Percentiles rank a stretch among this genome's conserved stretches.
Evolutionary conservation across 805 yeast genomes (phyloP).

Genomic region (Spathaspora passalidarum): DNA sequence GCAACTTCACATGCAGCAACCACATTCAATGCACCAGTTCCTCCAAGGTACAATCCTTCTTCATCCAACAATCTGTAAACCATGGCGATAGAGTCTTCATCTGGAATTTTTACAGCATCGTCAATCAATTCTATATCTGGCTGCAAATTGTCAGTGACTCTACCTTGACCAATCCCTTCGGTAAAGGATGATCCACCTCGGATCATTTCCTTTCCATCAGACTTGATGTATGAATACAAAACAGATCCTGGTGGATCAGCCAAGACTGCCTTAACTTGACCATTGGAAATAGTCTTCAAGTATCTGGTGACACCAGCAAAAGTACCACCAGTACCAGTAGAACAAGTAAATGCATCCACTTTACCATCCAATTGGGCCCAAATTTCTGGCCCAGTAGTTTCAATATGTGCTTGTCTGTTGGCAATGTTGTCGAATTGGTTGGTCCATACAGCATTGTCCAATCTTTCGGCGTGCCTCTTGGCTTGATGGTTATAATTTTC

Average conservation of each 20-base stretch:
- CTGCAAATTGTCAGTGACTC: conserved; percentile 78
- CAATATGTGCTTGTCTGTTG: conserved; percentile 83
- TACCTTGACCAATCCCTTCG: conserved; percentile 95
- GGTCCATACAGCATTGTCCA: conserved; percentile 86
- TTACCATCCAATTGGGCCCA: conserved; percentile 80
- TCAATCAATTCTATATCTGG: conserved; percentile 73
- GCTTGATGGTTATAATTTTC: conserved; percentile 87
- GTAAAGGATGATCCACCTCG: conserved; percentile 85
- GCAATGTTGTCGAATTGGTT: conserved; percentile 89
- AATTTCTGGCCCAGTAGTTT: conserved; percentile 90
- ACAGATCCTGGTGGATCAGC: conserved; percentile 97
- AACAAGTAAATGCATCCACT: conserved; percentile 82
- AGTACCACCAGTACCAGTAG: conserved; percentile 93
- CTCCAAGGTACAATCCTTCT: conserved; percentile 89
- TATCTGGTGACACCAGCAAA: conserved; percentile 82
- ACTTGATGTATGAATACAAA: conserved; percentile 70
- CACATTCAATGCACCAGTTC: conserved; percentile 87
- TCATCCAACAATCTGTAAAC: conserved; percentile 78
- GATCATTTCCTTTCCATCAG: conserved; percentile 64
- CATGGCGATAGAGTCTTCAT: conserved; percentile 80
- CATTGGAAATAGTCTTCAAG: conserved; percentile 65
- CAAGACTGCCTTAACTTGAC: conserved; percentile 58
- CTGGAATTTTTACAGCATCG: conserved; percentile 77
- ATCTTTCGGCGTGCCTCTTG: conserved; percentile 70
- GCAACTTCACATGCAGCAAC: conserved; percentile 86